phyloP scores from a whole-genome alignment of 805 yeast species.

The Candida boleticola region DNA sequence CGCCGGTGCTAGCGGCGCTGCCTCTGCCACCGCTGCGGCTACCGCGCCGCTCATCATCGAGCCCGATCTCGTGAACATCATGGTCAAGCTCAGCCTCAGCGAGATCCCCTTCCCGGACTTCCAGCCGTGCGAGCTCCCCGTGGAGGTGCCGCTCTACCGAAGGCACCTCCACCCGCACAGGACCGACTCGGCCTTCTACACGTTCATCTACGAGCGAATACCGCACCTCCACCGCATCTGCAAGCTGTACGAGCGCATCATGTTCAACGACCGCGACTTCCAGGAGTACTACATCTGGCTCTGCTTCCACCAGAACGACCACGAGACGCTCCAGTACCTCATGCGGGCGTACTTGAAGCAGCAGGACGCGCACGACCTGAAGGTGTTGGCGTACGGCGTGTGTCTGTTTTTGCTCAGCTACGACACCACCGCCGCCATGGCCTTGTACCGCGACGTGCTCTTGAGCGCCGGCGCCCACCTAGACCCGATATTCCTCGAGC shows the following conservation, averaged over 20 bases:
- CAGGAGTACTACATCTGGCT: slow-evolving; percentile 30
- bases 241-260: slow-evolving; percentile 15
- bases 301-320: slow-evolving; percentile 35
- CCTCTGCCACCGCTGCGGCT: neutral
- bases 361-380: slow-evolving; percentile 18
- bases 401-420: slow-evolving; percentile 29
- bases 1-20: neutral
- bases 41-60: neutral
- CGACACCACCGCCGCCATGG: slow-evolving; percentile 31
- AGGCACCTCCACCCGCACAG: neutral
- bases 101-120: slow-evolving; percentile 5
- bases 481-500: slow-evolving; percentile 24
- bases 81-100: slow-evolving; percentile 4
- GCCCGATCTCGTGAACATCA: slow-evolving; percentile 4
- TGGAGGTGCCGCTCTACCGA: slow-evolving; percentile 4
- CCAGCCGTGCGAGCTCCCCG: slow-evolving; percentile 1
- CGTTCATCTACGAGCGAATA: slow-evolving; percentile 16
- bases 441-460: slow-evolving; percentile 19
- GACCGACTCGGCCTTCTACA: slow-evolving; percentile 4
- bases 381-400: slow-evolving; percentile 27
- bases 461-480: slow-evolving; percentile 20
- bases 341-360: slow-evolving; percentile 19
- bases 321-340: slow-evolving; percentile 19
- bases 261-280: slow-evolving; percentile 13
- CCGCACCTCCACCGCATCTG: slow-evolving; percentile 21